Base-by-base conservation (phyloP, 2,329 filamentous ascomycete genomes). In the Macrophomina pseudophaseolina region DNA sequence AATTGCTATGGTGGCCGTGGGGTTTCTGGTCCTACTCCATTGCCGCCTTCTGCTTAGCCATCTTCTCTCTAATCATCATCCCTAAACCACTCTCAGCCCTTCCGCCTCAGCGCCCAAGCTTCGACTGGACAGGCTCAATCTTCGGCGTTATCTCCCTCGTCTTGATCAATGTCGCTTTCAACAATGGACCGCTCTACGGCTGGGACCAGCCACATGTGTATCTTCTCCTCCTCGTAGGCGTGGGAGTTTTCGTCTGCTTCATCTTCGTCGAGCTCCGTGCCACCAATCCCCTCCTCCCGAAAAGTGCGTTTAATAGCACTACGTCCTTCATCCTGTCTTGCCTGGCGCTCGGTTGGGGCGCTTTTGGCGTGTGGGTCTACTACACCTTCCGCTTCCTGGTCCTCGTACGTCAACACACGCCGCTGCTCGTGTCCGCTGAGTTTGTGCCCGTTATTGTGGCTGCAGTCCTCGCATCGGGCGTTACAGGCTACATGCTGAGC, bases 401-500 rank as follows among this genome's bases (percentile, higher is more conserved):
- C 49, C 67, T 73, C 23, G 65, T 78, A 14, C 76, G 78, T n/a
- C 66, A 68, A 14, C 67, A 71, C 38, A 72, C 75, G 11, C 74
- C 78, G 3, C 73, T 80, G 30, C 68, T 68, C 18, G 72, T 74
- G 4, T 72, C 76, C 5, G 77, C 77, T 16, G 70, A 78, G 51
- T 77, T 72, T 66, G 68, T 72, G 0, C 77, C 78, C 42, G 74
- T 73, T 8, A 68, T 76, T 53, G 64, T 79, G 7, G 74, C 72
- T 40, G 77, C 78, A 38, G 70, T 79, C 4, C 63, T 79, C 32
- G 77, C 78, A 6, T 74, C 77, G 11, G 75, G 73, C 42, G 67
- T 73, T 7, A 79, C 77, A 1, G 77, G 78, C 5, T 76, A 77
- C 67, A 69, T 79, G 71, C 71, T 80, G n/a, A 76, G 73, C 14